Evolutionary conservation across 768 basidiomycete genomes (phyloP), one percentile per base, ranked within the genome.

Genomic region (Agrocybe pediades): DNA sequence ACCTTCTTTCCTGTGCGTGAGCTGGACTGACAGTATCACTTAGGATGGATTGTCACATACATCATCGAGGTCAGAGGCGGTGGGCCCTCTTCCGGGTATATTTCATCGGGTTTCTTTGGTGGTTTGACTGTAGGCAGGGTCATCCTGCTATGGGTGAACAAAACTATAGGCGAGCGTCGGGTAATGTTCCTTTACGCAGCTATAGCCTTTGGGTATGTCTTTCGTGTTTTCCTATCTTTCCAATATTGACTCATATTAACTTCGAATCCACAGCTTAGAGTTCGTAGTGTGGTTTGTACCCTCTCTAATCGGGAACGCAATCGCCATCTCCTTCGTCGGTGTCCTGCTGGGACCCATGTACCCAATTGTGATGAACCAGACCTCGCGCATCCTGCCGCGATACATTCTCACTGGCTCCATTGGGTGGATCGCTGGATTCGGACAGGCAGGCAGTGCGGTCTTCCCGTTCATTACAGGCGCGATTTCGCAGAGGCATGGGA

Each of bases 261-360:
- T 9, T 17, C 9, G n/a, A 21, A 23, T 39, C 39, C 43, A 16
- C 41, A 85, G 85, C 2, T 74, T 91, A 17, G 82, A 90, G 62
- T 62, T 90, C 24, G 61, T 86, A 6, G 71, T 91, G 33, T 92
- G 89, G 88, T 74, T 86, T 24, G 80, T 84, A 0, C 85, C 85
- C 20, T 85, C 82, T 5, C 71, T 90, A 15, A 71, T 88, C 8
- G 86, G 81, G 2, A 77, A 82, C 58, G 88, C 81, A 2, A 74
- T 90, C 3, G 82, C 85, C 0, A 76, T 90, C 20, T 78, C 86
- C 2, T 58, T 89, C 42, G 69, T 89, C 15, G 90, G 89, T 16
- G 44, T 90, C 8, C 67, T 90, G 20, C 73, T 92, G n/a, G 90
- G 88, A 0, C 88, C 88, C 2, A 82, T 90, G 72, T 90, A 86